phyloP scores from a whole-genome alignment of 78 protist species.

The Dictyostelium brefeldianum region DNA sequence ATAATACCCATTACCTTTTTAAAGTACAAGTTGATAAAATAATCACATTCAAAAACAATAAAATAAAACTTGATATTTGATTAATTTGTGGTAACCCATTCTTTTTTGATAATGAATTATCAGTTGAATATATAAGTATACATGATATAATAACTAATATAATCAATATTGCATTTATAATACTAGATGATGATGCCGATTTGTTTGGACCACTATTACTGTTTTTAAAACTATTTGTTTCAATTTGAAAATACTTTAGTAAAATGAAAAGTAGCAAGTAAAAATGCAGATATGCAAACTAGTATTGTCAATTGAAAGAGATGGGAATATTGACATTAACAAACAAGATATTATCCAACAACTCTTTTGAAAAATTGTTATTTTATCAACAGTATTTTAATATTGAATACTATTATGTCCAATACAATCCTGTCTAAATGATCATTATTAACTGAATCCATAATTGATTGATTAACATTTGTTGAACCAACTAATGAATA shows the following conservation, averaged over 20 bases:
- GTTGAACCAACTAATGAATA: neutral
- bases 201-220: neutral
- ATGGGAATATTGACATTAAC: conserved; percentile 56
- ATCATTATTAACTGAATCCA: neutral
- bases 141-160: conserved; percentile 54
- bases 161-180: neutral
- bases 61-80: conserved; percentile 42
- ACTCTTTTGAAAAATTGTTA: conserved; percentile 21
- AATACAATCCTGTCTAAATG: neutral
- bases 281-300: conserved; percentile 9
- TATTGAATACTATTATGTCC: neutral
- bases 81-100: conserved; percentile 66
- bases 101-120: conserved; percentile 68
- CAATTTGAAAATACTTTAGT: neutral
- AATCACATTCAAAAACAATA: conserved; percentile 10
- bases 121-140: conserved; percentile 70
- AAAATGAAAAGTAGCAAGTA: neutral
- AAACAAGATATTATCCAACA: conserved; percentile 62
- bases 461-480: neutral
- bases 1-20: conserved; percentile 27
- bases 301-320: conserved; percentile 25
- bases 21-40: neutral
- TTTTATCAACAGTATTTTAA: too few relatives aligned
- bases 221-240: neutral
- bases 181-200: neutral